Percentiles rank a stretch among this genome's conserved stretches.
phyloP scores from a whole-genome alignment of 768 basidiomycete genomes.

The Boletus barrowsii region DNA sequence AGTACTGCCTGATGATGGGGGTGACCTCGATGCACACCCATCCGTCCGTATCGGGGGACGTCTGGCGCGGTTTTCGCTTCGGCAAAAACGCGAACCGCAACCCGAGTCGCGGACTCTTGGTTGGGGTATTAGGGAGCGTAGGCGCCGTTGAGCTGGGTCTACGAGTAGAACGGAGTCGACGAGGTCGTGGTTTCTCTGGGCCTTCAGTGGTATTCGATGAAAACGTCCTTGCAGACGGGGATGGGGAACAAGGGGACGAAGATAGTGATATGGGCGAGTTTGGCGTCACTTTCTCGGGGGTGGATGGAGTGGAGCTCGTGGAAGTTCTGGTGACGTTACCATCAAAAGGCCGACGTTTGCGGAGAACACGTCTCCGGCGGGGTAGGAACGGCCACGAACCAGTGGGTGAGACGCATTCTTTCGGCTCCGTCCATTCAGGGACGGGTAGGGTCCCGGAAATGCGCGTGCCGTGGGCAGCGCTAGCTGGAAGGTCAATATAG shows the following conservation, averaged over 20 bases:
- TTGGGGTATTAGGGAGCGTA: slow-evolving; percentile 9
- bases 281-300: slow-evolving; percentile 7
- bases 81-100: slow-evolving; percentile 14
- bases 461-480: neutral
- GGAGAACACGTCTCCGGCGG: slow-evolving; percentile 25
- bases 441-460: neutral
- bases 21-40: slow-evolving; percentile 32
- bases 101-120: slow-evolving; percentile 17
- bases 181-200: too few relatives aligned
- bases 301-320: slow-evolving; percentile 7
- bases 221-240: neutral
- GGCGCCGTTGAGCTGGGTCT: neutral
- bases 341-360: slow-evolving; percentile 27
- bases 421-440: slow-evolving; percentile 2
- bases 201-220: neutral
- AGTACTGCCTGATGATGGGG: slow-evolving; percentile 21
- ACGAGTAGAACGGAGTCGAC: neutral
- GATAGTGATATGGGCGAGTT: slow-evolving; percentile 1
- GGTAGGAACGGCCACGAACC: slow-evolving; percentile 25
- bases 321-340: neutral
- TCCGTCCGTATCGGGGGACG: slow-evolving; percentile 20
- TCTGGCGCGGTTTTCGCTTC: slow-evolving; percentile 15
- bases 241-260: slow-evolving; percentile 1
- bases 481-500: slow-evolving; percentile 18
- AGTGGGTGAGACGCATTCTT: slow-evolving; percentile 8